phyloP scores from a whole-genome alignment of 2,329 filamentous ascomycete genomes.

The Aspergillus ustus region DNA sequence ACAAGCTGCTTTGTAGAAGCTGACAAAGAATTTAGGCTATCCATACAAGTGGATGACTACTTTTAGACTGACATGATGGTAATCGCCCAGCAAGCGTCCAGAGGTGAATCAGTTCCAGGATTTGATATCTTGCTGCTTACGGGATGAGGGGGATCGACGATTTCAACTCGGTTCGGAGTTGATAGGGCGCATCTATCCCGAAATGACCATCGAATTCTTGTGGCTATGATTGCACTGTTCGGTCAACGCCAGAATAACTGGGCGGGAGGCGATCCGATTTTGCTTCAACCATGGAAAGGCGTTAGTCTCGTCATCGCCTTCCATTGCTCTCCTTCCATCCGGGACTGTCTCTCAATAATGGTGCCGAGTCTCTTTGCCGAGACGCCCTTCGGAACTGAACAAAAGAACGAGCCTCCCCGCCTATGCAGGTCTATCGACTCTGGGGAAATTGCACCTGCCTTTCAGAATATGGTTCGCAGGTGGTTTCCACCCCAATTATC shows the following conservation, averaged over 20 bases:
- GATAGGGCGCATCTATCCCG: background rate
- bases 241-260: background rate
- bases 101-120: background rate
- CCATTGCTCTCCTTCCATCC: conserved; percentile 8
- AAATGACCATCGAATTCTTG: background rate
- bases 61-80: background rate
- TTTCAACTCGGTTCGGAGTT: background rate
- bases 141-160: conserved; percentile 3
- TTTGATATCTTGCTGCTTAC: background rate
- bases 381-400: background rate
- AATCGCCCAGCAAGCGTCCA: background rate
- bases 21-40: background rate
- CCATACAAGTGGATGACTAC: background rate
- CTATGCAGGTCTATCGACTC: background rate
- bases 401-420: background rate
- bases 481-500: background rate
- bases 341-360: background rate
- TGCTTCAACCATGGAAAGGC: background rate
- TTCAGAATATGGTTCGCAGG: background rate
- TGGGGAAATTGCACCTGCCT: background rate
- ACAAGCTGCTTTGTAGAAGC: background rate
- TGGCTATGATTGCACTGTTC: background rate
- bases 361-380: conserved; percentile 2
- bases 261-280: background rate
- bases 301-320: background rate